Evolutionary conservation across 257 asterid species (phyloP), one percentile per base, ranked within the genome.

Genomic region (Solanum chmielewskii): DNA sequence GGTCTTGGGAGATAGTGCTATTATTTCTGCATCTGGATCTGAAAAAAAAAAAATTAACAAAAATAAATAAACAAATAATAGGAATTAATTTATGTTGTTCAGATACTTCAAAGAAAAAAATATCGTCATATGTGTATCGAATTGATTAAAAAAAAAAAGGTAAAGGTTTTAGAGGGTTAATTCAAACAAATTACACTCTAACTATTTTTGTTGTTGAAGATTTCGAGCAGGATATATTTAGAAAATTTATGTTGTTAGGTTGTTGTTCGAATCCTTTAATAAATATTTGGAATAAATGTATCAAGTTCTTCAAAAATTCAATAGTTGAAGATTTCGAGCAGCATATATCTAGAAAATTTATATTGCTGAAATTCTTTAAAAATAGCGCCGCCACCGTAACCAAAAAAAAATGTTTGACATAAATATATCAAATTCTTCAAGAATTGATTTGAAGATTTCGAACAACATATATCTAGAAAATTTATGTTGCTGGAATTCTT

Each of bases 1-100:
- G 83, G 82, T 85, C 69, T 44, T 69, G 13, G 87, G 87, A 44
- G 87, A 85, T 35, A 85, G 44, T n/a, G 68, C 83, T 74, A 85
- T 56, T 74, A 85, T 74, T 9, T 66, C 87, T 44, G 74, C 87
- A 71, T 85, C 87, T 74, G 83, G 87, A 85, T 70, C 87, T 85
- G 64, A 3, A 10, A 42, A 31, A 31, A 29, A 13, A 18, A 85
- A 31, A 5, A 0, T 2, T n/a, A 18, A 52, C 13, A 62, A 35
- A 69, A 70, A 31, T 1, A 33, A 71, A 71, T 16, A 71, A 18
- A 71, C 9, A 16, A 70, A 70, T 33, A 70, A 35, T n/a, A 35
- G 45, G 3, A 18, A 71, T 71, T 71, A 71, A 71, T 35, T 18
- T 31, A 35, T 1, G 25, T 35, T 71, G 14, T 20, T 71, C 16